phyloP scores from a whole-genome alignment of 495 filamentous ascomycete species.

The Talaromyces ruber region DNA sequence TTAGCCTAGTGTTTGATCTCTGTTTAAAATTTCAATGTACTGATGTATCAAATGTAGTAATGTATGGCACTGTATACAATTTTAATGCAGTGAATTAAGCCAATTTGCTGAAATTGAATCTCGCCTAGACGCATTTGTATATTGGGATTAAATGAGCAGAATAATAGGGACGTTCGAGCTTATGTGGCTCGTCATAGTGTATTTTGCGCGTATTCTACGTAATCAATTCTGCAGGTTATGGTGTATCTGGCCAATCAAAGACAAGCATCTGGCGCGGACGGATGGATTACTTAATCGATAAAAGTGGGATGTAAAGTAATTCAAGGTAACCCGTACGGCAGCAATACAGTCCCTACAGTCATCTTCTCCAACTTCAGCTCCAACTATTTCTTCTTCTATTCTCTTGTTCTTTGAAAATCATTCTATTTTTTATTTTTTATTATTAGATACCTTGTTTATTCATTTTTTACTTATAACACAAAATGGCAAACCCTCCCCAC shows the following conservation, averaged over 20 bases:
- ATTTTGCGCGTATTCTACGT: background rate
- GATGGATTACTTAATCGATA: background rate
- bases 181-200: background rate
- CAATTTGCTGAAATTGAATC: background rate
- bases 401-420: background rate
- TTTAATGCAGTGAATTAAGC: background rate
- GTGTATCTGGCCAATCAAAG: background rate
- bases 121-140: background rate
- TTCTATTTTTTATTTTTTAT: background rate
- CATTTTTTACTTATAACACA: background rate
- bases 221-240: background rate
- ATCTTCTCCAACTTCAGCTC: background rate
- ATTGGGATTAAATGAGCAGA: background rate
- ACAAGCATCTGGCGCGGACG: background rate
- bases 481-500: conserved; percentile 78
- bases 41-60: background rate
- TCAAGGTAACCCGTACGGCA: background rate
- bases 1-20: background rate
- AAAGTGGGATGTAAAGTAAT: background rate
- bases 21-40: background rate
- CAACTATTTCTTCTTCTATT: background rate
- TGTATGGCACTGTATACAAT: background rate
- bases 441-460: background rate
- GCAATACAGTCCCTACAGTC: background rate
- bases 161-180: background rate